Base-by-base conservation (phyloP, 2,329 filamentous ascomycete species). In the Corinectria fuckeliana region DNA sequence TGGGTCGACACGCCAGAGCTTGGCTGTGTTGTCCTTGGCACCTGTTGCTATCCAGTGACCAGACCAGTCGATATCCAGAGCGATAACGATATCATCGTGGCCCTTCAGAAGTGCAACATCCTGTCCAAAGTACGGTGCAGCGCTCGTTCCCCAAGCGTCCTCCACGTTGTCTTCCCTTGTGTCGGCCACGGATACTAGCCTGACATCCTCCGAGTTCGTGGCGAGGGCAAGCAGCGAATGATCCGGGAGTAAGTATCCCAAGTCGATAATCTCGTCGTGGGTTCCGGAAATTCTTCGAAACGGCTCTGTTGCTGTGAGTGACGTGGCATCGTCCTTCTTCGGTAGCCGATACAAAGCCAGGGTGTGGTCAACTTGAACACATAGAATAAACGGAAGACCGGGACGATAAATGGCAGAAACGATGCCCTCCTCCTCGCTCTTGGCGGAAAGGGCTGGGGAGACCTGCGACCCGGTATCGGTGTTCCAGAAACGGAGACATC, bases 1-100 rank as follows among this genome's bases (percentile, higher is more conserved):
- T 0, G 89, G 86, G 72, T 98, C 94, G 23, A 99, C 81, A 52
- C 90, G 85, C 95, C 95, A 99, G 32, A 99, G 78, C 64, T 91
- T 88, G 16, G 94, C 95, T 3, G 91, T 95, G 71, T 98, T 99
- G 75, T 99, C 95, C 77, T 99, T 99, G 20, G 95, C 92, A 52
- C 94, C 95, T 1, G 95, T 98, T 11, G 91, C 94, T 36, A 99
- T 85, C 95, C 95, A 99, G 74, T 95, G 89, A 0, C 96, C 96
- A 9, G 95, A 98, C 92, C 93, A 97, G 77, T 99, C 95, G 3
- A 92, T 88, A 73, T 97, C 93, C 38, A 99, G 81, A 58, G 93
- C 93, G 68, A 99, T 96, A 60, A 99, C 91, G 50, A 99, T 97
- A 68, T 99, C 95, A 49, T 93, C 89, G 68, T 99, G 95, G 1